These are phyloP conservation scores for Collybia sordida DNA, from an alignment of 768 basidiomycete genomes.

Conservation along the genomic window DNA sequence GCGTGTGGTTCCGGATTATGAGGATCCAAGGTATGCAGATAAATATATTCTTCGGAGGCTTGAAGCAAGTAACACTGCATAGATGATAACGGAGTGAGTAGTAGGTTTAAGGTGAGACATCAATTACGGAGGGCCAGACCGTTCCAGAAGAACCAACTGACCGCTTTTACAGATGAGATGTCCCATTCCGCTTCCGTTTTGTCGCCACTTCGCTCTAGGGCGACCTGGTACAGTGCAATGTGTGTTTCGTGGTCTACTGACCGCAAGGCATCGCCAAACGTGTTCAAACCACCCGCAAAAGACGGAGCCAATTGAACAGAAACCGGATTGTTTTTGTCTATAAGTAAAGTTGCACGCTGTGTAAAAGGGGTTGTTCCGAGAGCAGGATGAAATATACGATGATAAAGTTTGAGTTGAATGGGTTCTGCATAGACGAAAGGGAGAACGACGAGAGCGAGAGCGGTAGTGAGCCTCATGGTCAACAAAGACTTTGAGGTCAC, in stretches of 20 bases:
- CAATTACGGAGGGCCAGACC: slow-evolving; percentile 8
- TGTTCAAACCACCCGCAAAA: slow-evolving; percentile 43
- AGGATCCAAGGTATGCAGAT: slow-evolving; percentile 48
- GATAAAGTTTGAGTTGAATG: slow-evolving; percentile 35
- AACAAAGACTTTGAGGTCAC: no score
- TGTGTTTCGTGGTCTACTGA: slow-evolving; percentile 28
- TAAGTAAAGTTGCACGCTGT: slow-evolving; percentile 39
- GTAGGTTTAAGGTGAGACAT: slow-evolving; percentile 2
- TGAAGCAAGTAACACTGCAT: slow-evolving; percentile 66
- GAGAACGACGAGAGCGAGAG: slow-evolving; percentile 10
- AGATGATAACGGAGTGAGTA: neutral
- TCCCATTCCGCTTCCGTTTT: slow-evolving; percentile 48
- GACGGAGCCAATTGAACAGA: slow-evolving; percentile 41
- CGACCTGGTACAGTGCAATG: slow-evolving; percentile 68
- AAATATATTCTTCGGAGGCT: slow-evolving; percentile 53
- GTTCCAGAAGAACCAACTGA: slow-evolving; percentile 28
- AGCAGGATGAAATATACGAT: slow-evolving; percentile 54
- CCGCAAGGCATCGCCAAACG: slow-evolving; percentile 40
- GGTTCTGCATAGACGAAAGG: slow-evolving; percentile 10
- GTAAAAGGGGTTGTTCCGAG: slow-evolving; percentile 36
- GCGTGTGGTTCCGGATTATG: slow-evolving; percentile 52
- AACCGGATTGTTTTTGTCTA: slow-evolving; percentile 31
- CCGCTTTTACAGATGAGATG: slow-evolving; percentile 61
- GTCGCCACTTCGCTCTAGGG: slow-evolving; percentile 51
- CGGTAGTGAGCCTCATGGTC: slow-evolving; percentile 5